These are phyloP conservation scores for Sphagnum fallax DNA, from an alignment of 228 moss, liverwort and hornwort genomes.

Conservation along the genomic window DNA sequence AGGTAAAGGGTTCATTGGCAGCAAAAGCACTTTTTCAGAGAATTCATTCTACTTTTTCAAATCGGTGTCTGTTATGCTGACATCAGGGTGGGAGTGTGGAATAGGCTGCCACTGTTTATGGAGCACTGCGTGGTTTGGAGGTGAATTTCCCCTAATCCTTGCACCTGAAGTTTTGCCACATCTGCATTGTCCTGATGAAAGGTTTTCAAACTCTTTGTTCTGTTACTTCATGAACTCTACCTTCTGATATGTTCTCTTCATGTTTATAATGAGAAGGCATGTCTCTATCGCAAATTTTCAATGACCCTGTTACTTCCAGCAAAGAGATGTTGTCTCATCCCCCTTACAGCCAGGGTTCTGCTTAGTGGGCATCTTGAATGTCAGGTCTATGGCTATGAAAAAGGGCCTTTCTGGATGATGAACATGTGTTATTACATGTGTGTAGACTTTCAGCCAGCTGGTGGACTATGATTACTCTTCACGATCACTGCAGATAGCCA, in stretches of 20 bases:
- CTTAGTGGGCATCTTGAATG: background rate
- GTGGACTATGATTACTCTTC: slow-evolving; percentile 48
- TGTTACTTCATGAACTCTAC: background rate
- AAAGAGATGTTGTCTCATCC: no score
- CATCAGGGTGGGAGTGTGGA: background rate
- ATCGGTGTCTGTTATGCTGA: background rate
- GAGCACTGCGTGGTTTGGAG: slow-evolving; percentile 91
- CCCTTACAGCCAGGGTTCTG: no score
- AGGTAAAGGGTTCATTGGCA: slow-evolving; percentile 19
- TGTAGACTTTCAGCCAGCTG: slow-evolving; percentile 96
- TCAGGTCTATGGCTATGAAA: background rate
- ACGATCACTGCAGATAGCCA: slow-evolving; percentile 43
- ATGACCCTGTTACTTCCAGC: no score
- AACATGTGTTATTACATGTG: slow-evolving; percentile 3
- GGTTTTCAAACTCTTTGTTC: background rate
- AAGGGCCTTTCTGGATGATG: background rate
- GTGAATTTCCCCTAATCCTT: slow-evolving; percentile 18
- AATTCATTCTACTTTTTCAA: background rate
- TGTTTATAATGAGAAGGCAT: slow-evolving; percentile 12
- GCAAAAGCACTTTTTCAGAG: background rate
- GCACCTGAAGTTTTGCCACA: background rate
- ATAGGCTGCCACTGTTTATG: slow-evolving; percentile 44
- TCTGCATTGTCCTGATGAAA: background rate
- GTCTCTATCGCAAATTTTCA: background rate
- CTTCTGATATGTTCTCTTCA: background rate